Base-by-base conservation (phyloP, 495 filamentous ascomycete genomes). In the Tuber brumale region DNA sequence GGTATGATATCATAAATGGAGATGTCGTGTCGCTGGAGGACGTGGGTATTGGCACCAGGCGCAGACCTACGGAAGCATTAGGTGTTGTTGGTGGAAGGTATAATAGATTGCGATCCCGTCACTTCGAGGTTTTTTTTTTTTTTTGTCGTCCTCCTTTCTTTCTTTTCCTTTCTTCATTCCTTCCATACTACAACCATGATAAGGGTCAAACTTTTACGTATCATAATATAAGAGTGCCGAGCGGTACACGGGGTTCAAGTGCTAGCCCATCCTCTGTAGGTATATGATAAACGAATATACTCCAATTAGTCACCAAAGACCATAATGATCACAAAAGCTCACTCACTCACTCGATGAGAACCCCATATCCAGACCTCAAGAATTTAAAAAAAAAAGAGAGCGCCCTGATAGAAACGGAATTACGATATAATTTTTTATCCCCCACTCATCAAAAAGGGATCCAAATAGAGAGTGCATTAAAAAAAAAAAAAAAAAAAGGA, bases 351-450 rank as follows among this genome's bases (percentile, higher is more conserved):
- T 42, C 41, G 3, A 61, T 61, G 10, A 27, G n/a, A 27, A 66
- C 4, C 57, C 5, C 31, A 31, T 14, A 35, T 6, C 27, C 5
- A 2, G 12, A 18, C 27, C 57, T 6, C 31, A 0, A 2, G 4
- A 35, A 35, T 6, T 16, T 8, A 18, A 66, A 66, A 18, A 18
- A 18, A 66, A 66, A 18, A 18, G 5, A 31, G 31, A 66, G 10
- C 10, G 57, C 27, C 4, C 12, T 66, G 14, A 35, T 35, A 66
- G 57, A 66, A 66, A 66, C 12, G 27, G 57, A 66, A 66, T 66
- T 66, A 66, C 12, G 27, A 66, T 66, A 66, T 66, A 66, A 66
- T 66, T 66, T 35, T 61, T 61, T 16, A 61, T 61, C 57, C 57
- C 57, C 23, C 57, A 35, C 57, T 35, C 12, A 66, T 31, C 57